Evolutionary conservation across 129 eudicot genomes (phyloP).

Genomic region (Heracleum sosnowskyi): DNA sequence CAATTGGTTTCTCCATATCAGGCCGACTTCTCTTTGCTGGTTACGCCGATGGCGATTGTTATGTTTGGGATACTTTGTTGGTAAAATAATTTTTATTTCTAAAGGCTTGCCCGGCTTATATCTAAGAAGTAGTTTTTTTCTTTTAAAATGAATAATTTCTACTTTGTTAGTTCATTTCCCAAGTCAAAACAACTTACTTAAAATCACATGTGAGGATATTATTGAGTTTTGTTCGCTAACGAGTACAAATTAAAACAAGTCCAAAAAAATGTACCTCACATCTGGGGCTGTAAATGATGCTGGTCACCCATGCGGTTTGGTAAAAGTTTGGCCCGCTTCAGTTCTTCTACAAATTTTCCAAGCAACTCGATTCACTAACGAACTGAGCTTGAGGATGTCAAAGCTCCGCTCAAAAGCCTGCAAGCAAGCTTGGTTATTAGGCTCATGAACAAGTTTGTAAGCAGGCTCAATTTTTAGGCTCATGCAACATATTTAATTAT

Average conservation of each 20-base stretch:
- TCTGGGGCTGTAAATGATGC: no score
- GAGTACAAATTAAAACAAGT: no score
- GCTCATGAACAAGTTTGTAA: not conserved
- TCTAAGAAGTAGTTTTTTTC: not conserved
- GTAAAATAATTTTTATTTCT: not conserved
- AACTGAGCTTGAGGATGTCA: not conserved
- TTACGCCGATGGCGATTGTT: no score
- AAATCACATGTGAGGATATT: not conserved
- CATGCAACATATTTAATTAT: no score
- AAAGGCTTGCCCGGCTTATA: not conserved
- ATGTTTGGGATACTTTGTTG: slow-evolving; percentile 77
- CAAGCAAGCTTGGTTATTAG: not conserved
- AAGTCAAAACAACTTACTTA: no score
- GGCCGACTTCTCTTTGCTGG: slow-evolving; percentile 90
- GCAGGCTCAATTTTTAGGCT: no score
- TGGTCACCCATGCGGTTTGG: no score
- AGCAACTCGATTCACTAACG: not conserved
- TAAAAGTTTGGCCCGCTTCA: no score
- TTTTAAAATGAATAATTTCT: no score
- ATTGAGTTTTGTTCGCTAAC: no score
- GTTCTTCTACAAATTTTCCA: no score
- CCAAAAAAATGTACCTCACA: no score
- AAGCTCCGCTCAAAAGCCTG: not conserved
- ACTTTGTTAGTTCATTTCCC: not conserved
- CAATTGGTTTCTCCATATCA: slow-evolving; percentile 78